A percentile compares a stretch with the other conserved stretches of the same genome.
Conservation (phyloP, 495 filamentous ascomycete species). For the Neurospora sp. region DNA sequence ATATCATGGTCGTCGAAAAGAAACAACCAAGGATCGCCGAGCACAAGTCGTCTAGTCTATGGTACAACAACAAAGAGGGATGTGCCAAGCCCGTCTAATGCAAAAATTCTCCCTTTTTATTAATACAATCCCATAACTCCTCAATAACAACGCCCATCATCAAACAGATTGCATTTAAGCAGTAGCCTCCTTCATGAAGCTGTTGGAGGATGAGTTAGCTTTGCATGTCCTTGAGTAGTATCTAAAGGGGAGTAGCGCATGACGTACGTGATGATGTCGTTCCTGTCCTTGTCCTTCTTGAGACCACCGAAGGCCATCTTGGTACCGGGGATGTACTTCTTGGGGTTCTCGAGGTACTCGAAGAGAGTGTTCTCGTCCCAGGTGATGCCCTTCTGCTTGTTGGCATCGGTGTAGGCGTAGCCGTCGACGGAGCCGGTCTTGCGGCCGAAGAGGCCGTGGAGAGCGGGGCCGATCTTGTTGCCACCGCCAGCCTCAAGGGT, state of each 20-base stretch:
- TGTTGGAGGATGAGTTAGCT: slow-evolving; percentile 19
- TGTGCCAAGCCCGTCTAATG: slow-evolving; percentile 17
- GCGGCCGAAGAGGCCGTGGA: slow-evolving; percentile 95
- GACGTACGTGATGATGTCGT: slow-evolving; percentile 95
- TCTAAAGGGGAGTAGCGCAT: slow-evolving; percentile 7
- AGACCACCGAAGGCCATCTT: slow-evolving; percentile 99
- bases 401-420: slow-evolving; percentile 97
- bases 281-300: slow-evolving; percentile 99
- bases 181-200: slow-evolving; percentile 57
- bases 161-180: slow-evolving; percentile 30
- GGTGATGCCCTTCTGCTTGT: slow-evolving; percentile 87
- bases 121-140: slow-evolving; percentile 6
- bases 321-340: slow-evolving; percentile 84
- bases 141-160: not conserved
- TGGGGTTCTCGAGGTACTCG: slow-evolving; percentile 48
- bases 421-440: slow-evolving; percentile 85
- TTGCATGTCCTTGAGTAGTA: not conserved
- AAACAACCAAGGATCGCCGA: slow-evolving; percentile 6
- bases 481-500: slow-evolving; percentile 75
- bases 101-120: slow-evolving; percentile 7
- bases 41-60: slow-evolving; percentile 16
- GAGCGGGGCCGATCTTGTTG: slow-evolving; percentile 96
- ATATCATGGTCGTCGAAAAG: slow-evolving; percentile 2
- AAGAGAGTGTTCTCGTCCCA: slow-evolving; percentile 81
- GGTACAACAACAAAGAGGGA: slow-evolving; percentile 3